Percentiles rank a stretch among this genome's conserved stretches.
phyloP scores from a whole-genome alignment of 306 rosid species.

The Coriaria nepalensis region DNA sequence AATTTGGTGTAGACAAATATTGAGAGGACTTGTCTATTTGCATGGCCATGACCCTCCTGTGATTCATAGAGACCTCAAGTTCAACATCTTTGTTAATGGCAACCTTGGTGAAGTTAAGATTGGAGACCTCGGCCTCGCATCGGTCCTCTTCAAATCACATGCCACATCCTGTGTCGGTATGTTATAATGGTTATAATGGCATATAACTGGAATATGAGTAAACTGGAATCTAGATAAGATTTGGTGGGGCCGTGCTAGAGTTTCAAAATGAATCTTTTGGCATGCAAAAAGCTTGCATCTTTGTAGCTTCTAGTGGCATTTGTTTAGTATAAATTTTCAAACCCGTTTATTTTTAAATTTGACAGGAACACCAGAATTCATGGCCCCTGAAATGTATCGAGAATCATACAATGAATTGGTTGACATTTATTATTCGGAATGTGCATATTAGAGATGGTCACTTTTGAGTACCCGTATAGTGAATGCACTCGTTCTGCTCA shows the following conservation, averaged over 20 bases:
- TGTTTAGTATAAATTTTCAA: too few relatives aligned
- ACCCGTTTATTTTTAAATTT: conserved; percentile 1
- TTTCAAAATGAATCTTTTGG: too few relatives aligned
- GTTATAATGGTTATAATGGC: conserved; percentile 4
- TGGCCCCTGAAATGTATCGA: conserved; percentile 96
- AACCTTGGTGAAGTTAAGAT: conserved; percentile 95
- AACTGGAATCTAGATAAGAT: too few relatives aligned
- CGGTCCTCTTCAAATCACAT: conserved; percentile 73
- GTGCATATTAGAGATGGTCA: conserved; percentile 91
- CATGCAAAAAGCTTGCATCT: too few relatives aligned
- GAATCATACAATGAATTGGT: conserved; percentile 88
- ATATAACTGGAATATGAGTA: too few relatives aligned
- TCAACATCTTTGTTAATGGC: conserved; percentile 87
- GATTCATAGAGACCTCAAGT: conserved; percentile 96
- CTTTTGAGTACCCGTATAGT: conserved; percentile 91
- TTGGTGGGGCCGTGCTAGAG: too few relatives aligned
- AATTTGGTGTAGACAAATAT: conserved; percentile 96
- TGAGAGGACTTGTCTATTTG: conserved; percentile 73
- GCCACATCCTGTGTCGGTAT: conserved; percentile 91
- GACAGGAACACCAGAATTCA: conserved; percentile 90
- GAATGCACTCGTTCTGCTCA: conserved; percentile 94
- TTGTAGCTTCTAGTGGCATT: too few relatives aligned
- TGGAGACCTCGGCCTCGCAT: conserved; percentile 94
- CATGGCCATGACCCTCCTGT: conserved; percentile 91
- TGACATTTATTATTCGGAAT: conserved; percentile 90